These are phyloP conservation scores for Ulvella scutata DNA, from an alignment of 139 green algal species.

Conservation along the genomic window DNA sequence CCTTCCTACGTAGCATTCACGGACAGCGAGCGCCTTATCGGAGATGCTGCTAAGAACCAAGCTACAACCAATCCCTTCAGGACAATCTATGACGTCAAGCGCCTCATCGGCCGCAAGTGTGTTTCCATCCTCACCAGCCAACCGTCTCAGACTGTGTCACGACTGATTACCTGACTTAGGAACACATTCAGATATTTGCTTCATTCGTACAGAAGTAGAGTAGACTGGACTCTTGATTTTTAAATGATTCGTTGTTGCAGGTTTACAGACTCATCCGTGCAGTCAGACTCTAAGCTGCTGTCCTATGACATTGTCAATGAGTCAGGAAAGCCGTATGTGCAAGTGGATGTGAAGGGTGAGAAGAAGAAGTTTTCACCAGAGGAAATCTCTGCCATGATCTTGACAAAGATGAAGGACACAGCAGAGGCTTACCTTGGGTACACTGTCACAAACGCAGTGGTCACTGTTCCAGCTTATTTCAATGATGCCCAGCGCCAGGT, in stretches of 20 bases:
- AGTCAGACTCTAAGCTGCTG: not conserved
- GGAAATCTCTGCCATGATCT: slow-evolving; percentile 95
- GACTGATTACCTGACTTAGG: not conserved
- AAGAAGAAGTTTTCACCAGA: slow-evolving; percentile 78
- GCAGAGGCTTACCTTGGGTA: slow-evolving; percentile 75
- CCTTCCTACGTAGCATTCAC: slow-evolving; percentile 95
- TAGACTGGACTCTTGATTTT: too few relatives aligned
- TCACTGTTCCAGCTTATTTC: slow-evolving; percentile 99
- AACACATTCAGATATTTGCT: not conserved
- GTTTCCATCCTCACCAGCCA: not conserved
- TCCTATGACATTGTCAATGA: not conserved
- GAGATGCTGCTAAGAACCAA: slow-evolving; percentile 97
- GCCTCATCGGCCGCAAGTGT: slow-evolving; percentile 85
- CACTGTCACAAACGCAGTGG: slow-evolving; percentile 83
- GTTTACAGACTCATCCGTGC: slow-evolving; percentile 74
- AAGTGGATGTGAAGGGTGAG: not conserved
- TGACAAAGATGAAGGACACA: slow-evolving; percentile 89
- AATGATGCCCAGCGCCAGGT: slow-evolving; percentile 94
- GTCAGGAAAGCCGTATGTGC: slow-evolving; percentile 4
- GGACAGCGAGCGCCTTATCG: slow-evolving; percentile 84
- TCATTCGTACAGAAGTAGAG: not conserved
- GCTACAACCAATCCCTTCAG: slow-evolving; percentile 97
- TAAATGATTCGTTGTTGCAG: too few relatives aligned
- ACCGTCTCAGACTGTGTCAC: not conserved
- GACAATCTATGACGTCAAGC: slow-evolving; percentile 98